Percentiles rank a stretch among this genome's conserved stretches.
Evolutionary conservation across 306 rosid species (phyloP).

Genomic region (Vigna hirtella): DNA sequence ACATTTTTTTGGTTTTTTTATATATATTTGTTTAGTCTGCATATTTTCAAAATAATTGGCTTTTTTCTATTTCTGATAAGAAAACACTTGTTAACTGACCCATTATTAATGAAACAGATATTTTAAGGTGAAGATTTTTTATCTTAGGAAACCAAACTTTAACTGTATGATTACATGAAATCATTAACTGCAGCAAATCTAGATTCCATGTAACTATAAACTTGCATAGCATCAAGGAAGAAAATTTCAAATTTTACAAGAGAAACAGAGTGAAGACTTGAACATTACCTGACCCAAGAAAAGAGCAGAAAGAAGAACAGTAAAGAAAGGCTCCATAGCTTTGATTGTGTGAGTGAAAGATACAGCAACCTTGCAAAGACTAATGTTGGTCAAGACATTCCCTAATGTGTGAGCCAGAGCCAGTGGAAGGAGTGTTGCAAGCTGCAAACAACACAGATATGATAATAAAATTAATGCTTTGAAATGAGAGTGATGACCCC

Average conservation of each 20-base stretch:
- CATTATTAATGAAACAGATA: no score
- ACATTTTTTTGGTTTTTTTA: no score
- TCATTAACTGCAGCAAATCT: no score
- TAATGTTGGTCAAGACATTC: conserved; percentile 73
- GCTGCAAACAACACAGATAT: conserved; percentile 48
- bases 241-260: neutral
- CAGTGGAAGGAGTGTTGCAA: conserved; percentile 63
- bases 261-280: neutral
- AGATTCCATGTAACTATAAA: neutral
- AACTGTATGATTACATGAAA: no score
- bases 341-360: conserved; percentile 89
- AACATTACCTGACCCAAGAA: conserved; percentile 69
- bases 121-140: no score
- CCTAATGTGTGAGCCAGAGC: conserved; percentile 78
- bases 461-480: neutral
- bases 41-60: no score
- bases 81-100: no score
- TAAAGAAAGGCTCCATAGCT: conserved; percentile 84
- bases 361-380: conserved; percentile 76
- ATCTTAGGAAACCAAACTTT: no score
- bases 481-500: conserved; percentile 17
- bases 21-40: no score
- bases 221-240: neutral
- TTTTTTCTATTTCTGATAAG: no score
- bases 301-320: conserved; percentile 67